These are phyloP conservation scores for Endothia cerciana DNA, from an alignment of 2,329 filamentous ascomycete genomes.

Conservation along the genomic window DNA sequence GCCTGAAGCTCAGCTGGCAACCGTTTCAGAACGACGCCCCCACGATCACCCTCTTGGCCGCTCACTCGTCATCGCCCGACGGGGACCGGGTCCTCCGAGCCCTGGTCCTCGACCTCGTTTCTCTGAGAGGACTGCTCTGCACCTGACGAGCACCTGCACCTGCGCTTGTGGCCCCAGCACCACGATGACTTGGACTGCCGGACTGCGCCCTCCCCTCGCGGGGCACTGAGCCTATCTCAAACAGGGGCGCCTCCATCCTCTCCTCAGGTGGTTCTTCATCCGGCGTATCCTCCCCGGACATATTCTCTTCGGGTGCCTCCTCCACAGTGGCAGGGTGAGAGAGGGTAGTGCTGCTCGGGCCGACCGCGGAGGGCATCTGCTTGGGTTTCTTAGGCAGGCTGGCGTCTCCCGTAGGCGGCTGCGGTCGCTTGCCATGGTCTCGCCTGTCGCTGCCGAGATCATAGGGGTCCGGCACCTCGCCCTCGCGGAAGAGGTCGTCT, in stretches of 20 bases:
- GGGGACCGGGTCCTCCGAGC: neutral
- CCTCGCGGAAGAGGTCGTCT: neutral
- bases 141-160: neutral
- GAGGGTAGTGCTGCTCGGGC: neutral
- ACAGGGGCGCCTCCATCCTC: neutral
- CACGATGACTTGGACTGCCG: neutral
- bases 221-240: neutral
- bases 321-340: neutral
- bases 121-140: neutral
- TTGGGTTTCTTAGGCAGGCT: neutral
- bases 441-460: neutral
- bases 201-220: neutral
- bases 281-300: neutral
- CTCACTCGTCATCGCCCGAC: neutral
- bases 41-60: neutral
- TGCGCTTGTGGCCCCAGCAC: neutral
- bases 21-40: neutral
- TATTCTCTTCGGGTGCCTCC: neutral
- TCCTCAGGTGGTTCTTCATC: neutral
- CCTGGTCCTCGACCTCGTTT: neutral
- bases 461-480: neutral
- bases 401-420: neutral
- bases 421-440: neutral
- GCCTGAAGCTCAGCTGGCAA: neutral
- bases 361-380: neutral